These are phyloP conservation scores for Aurifilum marmelostoma DNA, from an alignment of 2,329 filamentous ascomycete species.

Conservation along the genomic window DNA sequence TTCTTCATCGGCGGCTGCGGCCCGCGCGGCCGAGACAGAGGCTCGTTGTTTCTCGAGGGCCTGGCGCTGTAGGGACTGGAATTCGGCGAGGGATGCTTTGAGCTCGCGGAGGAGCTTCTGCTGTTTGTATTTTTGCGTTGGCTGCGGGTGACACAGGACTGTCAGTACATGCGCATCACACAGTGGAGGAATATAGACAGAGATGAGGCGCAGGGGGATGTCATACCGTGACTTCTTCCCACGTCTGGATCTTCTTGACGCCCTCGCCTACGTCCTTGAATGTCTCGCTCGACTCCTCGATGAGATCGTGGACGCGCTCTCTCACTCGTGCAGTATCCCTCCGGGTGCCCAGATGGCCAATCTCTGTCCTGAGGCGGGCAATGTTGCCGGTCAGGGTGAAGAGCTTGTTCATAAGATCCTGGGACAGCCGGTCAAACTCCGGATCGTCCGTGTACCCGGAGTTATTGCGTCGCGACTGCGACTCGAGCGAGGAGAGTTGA, in stretches of 20 bases:
- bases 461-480: conserved; percentile 54
- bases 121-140: conserved; percentile 94
- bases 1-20: conserved; percentile 68
- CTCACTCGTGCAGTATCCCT: conserved; percentile 89
- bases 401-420: conserved; percentile 82
- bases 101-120: conserved; percentile 95
- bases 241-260: conserved; percentile 87
- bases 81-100: conserved; percentile 83
- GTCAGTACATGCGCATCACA: background rate
- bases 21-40: conserved; percentile 79
- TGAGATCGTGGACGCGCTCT: conserved; percentile 83
- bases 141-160: conserved; percentile 51
- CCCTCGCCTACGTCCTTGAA: conserved; percentile 94
- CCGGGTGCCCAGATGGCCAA: conserved; percentile 83
- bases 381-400: conserved; percentile 90
- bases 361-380: conserved; percentile 79
- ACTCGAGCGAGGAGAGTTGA: conserved; percentile 81
- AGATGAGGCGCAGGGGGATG: background rate
- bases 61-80: conserved; percentile 86
- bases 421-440: conserved; percentile 82
- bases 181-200: background rate
- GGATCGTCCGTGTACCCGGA: conserved; percentile 86
- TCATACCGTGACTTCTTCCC: conserved; percentile 79
- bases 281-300: conserved; percentile 82
- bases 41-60: conserved; percentile 92